Evolutionary conservation across 306 rosid species (phyloP), one percentile per base, ranked within the genome.

Genomic region (Cicer arietinum): DNA sequence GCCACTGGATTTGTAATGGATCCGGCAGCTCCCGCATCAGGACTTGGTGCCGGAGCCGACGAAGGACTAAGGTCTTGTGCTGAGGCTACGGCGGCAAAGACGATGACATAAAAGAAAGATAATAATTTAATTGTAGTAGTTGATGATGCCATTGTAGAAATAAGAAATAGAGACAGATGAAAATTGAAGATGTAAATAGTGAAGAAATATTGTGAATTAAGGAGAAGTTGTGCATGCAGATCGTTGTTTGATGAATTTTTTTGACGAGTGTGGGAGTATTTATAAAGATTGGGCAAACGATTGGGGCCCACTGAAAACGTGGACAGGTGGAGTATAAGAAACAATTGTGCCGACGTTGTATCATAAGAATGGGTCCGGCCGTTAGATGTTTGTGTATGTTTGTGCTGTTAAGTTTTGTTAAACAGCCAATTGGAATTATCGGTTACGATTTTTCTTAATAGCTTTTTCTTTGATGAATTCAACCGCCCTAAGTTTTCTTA

Each of bases 21-120:
- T 44, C 62, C 61, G 1, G 87, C 78, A 0, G 84, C 84, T 50
- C 89, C 90, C 17, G 45, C 76, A 0, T 76, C 79, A 0, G 68
- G 71, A 5, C 14, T 60, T 0, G 86, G 91, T 0, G 86, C 73
- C 1, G 86, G 79, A 0, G 86, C 59, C 48, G 42, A 17, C 0
- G 84, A 65, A 0, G 74, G 22, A 0, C 68, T 42, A 7, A 56
- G 39, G n/a, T 84, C 90, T 54, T 86, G 92, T 1, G 88, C 88
- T 1, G 78, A 1, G 8, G 80, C 81, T 11, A 66, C 37, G 20
- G 58, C 62, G 11, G 69, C 73, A 41, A 88, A 39, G 2, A 48
- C 74, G 17, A 62, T 64, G 7, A 48, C 65, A 2, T 75, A 17
- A 22, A 73, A 39, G 20, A 61, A 7, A 17, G 75, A 52, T 67